Evolutionary conservation across 2,329 filamentous ascomycete genomes (phyloP).

Genomic region (Hypoxylon sp.): DNA sequence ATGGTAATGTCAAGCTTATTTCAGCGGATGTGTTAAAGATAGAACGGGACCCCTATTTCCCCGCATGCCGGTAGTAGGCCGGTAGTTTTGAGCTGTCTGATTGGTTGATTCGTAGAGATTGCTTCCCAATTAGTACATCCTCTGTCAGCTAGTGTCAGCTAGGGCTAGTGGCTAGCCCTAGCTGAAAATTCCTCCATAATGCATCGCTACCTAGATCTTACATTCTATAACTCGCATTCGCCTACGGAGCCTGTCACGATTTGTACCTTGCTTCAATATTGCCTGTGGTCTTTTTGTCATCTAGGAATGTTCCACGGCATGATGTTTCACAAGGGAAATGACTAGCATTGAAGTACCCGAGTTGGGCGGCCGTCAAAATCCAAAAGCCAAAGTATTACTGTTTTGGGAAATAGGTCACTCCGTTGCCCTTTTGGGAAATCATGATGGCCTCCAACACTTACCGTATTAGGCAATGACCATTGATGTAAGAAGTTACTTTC

Average conservation of each 20-base stretch:
- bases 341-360: not conserved
- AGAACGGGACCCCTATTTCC: not conserved
- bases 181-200: not conserved
- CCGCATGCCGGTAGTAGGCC: not conserved
- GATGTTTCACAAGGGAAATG: not conserved
- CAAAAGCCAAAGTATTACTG: not conserved
- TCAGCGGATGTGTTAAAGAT: not conserved
- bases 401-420: conserved; percentile 10
- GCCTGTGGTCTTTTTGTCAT: not conserved
- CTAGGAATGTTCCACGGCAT: not conserved
- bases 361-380: not conserved
- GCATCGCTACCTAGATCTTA: not conserved
- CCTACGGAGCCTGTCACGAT: not conserved
- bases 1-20: not conserved
- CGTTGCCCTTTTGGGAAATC: not conserved
- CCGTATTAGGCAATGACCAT: conserved; percentile 1
- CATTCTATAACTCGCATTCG: not conserved
- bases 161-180: not conserved
- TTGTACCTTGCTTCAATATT: not conserved
- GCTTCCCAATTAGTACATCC: not conserved
- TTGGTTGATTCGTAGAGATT: not conserved
- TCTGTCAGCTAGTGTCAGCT: not conserved
- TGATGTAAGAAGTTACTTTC: not conserved
- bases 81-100: not conserved
- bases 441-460: not conserved